Evolutionary conservation across 2,329 filamentous ascomycete genomes (phyloP).

Genomic region (Arachnopeziza araneosa): DNA sequence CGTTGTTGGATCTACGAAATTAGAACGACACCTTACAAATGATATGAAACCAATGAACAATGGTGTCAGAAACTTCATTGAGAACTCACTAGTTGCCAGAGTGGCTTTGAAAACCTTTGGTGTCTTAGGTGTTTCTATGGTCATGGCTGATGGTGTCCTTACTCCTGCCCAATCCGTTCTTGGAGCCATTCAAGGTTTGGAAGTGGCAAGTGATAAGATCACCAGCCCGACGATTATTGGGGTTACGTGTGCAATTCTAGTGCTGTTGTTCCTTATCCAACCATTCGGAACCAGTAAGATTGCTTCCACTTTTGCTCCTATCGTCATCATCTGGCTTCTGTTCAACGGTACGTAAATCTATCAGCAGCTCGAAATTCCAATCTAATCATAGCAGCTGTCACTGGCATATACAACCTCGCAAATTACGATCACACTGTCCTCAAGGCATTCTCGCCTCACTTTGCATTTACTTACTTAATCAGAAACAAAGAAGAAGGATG

Average conservation of each 20-base stretch:
- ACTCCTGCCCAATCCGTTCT: slow-evolving; percentile 67
- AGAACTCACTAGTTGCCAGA: slow-evolving; percentile 48
- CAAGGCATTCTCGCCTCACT: slow-evolving; percentile 52
- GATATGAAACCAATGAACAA: slow-evolving; percentile 49
- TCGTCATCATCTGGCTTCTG: slow-evolving; percentile 61
- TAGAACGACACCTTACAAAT: slow-evolving; percentile 52
- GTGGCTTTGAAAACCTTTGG: slow-evolving; percentile 54
- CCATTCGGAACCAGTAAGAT: slow-evolving; percentile 59
- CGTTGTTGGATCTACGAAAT: slow-evolving; percentile 47
- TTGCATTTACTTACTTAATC: slow-evolving; percentile 54
- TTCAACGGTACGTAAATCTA: slow-evolving; percentile 43
- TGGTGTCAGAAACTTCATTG: slow-evolving; percentile 50
- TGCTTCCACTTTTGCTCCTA: slow-evolving; percentile 56
- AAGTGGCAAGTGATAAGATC: slow-evolving; percentile 53
- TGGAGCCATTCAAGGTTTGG: slow-evolving; percentile 60
- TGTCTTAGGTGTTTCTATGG: slow-evolving; percentile 61
- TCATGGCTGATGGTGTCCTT: slow-evolving; percentile 59
- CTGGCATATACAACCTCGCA: slow-evolving; percentile 58
- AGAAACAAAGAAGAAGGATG: slow-evolving; percentile 56
- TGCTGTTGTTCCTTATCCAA: slow-evolving; percentile 58
- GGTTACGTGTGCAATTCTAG: slow-evolving; percentile 57
- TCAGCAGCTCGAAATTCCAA: background rate
- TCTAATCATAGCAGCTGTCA: slow-evolving; percentile 26
- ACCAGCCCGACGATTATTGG: slow-evolving; percentile 54
- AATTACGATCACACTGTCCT: slow-evolving; percentile 48